These are phyloP conservation scores for Flaveria linearis DNA, from an alignment of 129 eudicot genomes.

Conservation along the genomic window DNA sequence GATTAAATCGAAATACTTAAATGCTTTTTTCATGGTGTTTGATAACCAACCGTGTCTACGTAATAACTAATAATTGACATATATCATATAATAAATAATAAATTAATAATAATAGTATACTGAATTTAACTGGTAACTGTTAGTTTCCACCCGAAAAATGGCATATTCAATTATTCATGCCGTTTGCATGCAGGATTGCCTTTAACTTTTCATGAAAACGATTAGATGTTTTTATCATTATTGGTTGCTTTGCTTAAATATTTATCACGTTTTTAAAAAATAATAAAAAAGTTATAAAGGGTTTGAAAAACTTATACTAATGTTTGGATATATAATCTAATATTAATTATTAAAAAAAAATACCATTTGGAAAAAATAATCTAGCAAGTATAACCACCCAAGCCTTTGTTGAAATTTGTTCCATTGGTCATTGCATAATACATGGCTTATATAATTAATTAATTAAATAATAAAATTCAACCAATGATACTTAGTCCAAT, in stretches of 20 bases:
- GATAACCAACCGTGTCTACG: conserved; percentile 28
- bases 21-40: conserved; percentile 8
- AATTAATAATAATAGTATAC: neutral
- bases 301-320: too few species aligned
- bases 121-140: neutral
- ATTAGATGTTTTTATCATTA: neutral
- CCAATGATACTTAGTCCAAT: too few species aligned
- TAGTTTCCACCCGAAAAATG: conserved; percentile 11
- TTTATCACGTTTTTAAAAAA: neutral
- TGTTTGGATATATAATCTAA: too few species aligned
- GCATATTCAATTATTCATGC: conserved; percentile 2
- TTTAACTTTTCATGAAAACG: conserved; percentile 14
- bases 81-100: neutral
- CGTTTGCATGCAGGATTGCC: conserved; percentile 8
- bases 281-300: neutral
- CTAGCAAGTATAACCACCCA: too few species aligned
- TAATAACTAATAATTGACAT: neutral
- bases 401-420: too few species aligned
- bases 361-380: too few species aligned
- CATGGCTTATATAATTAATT: too few species aligned
- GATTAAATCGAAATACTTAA: neutral
- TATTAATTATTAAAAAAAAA: too few species aligned
- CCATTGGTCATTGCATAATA: too few species aligned
- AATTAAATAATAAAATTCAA: too few species aligned
- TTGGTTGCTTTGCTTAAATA: neutral